These are phyloP conservation scores for Cyberlindnera misumaiensis DNA, from an alignment of 805 yeast genomes.

Conservation along the genomic window DNA sequence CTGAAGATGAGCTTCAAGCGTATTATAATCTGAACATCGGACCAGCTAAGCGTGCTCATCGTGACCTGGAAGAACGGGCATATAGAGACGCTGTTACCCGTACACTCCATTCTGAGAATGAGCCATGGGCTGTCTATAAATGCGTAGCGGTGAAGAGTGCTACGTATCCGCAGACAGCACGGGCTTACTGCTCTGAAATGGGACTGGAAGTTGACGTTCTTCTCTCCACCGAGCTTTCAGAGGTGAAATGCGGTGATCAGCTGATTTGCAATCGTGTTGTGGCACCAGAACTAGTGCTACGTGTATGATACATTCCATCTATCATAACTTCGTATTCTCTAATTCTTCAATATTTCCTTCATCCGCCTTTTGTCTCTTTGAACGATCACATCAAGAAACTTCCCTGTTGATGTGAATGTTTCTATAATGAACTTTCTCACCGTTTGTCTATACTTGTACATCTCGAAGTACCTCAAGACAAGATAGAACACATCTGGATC, in stretches of 20 bases:
- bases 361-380: slow-evolving; percentile 35
- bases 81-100: slow-evolving; percentile 2
- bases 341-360: slow-evolving; percentile 12
- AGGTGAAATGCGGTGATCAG: slow-evolving; percentile 12
- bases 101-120: neutral
- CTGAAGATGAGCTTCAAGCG: slow-evolving; percentile 1
- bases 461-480: slow-evolving; percentile 44
- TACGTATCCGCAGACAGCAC: slow-evolving; percentile 1
- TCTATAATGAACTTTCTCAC: slow-evolving; percentile 62
- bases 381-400: slow-evolving; percentile 45
- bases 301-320: neutral
- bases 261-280: slow-evolving; percentile 10
- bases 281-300: slow-evolving; percentile 6
- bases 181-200: slow-evolving; percentile 10
- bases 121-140: slow-evolving; percentile 7
- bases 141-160: slow-evolving; percentile 5
- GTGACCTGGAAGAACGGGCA: neutral
- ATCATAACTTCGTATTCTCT: slow-evolving; percentile 1
- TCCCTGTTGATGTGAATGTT: slow-evolving; percentile 43
- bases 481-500: slow-evolving; percentile 48
- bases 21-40: slow-evolving; percentile 6
- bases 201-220: slow-evolving; percentile 6
- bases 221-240: slow-evolving; percentile 3
- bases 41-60: slow-evolving; percentile 5
- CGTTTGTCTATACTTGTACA: slow-evolving; percentile 53